A percentile compares a stretch with the other conserved stretches of the same genome.
Conservation (phyloP, 2,329 filamentous ascomycete genomes). For the Ilyonectria sp. region DNA sequence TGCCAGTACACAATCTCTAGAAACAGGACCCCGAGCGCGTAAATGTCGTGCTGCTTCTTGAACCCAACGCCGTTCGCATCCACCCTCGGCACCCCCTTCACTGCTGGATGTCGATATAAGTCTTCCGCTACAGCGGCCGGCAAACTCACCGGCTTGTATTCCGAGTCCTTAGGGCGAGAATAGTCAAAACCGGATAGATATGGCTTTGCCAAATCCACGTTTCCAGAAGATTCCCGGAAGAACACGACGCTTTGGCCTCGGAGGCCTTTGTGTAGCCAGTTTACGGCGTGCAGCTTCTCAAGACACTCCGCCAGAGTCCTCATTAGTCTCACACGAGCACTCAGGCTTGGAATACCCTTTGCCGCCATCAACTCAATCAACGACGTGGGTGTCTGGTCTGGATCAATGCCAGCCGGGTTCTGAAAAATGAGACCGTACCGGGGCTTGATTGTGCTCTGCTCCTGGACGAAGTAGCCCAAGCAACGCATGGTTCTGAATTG, state of each 20-base stretch:
- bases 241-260: constrained; percentile 14
- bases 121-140: constrained; percentile 6
- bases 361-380: not conserved
- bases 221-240: constrained; percentile 1
- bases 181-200: constrained; percentile 19
- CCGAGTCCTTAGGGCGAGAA: not conserved
- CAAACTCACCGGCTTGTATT: constrained; percentile 4
- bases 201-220: not conserved
- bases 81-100: constrained; percentile 10
- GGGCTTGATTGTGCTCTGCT: not conserved
- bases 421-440: constrained; percentile 6
- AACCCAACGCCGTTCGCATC: not conserved
- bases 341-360: constrained; percentile 3
- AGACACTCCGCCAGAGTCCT: constrained; percentile 2
- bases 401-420: not conserved
- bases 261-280: constrained; percentile 19
- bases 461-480: constrained; percentile 4
- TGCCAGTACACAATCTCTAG: constrained; percentile 22
- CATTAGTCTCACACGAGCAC: constrained; percentile 7
- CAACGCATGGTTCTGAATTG: constrained; percentile 11
- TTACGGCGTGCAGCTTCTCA: constrained; percentile 13
- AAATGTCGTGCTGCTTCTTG: constrained; percentile 19
- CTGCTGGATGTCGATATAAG: constrained; percentile 16
- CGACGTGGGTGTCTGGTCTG: not conserved
- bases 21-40: constrained; percentile 12